A percentile compares a stretch with the other conserved stretches of the same genome.
These are phyloP conservation scores for Saccharomycodes ludwigii DNA, from an alignment of 805 yeast species.

Conservation along the genomic window DNA sequence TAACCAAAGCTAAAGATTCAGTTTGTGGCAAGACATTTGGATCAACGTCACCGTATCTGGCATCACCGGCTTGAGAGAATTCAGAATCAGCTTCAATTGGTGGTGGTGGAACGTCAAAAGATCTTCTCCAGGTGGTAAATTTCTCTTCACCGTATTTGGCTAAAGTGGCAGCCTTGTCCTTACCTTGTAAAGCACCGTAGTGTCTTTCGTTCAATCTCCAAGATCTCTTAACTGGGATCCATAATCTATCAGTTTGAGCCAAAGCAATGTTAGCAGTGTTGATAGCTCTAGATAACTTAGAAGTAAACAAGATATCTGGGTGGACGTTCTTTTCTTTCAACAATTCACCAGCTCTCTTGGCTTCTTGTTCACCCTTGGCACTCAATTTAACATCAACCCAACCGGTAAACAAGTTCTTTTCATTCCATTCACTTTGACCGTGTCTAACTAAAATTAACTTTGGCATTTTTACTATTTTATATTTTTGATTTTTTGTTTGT, in stretches of 20 bases:
- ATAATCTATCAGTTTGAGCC: conserved; percentile 76
- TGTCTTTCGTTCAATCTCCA: conserved; percentile 99
- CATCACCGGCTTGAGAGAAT: conserved; percentile 78
- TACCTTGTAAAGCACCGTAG: conserved; percentile 97
- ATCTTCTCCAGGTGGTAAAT: conserved; percentile 96
- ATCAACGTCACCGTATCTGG: conserved; percentile 74
- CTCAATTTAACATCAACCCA: conserved; percentile 93
- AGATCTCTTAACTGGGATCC: conserved; percentile 83
- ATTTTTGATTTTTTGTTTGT: conserved; percentile 4
- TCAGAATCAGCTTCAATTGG: conserved; percentile 61
- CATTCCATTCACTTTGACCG: conserved; percentile 99
- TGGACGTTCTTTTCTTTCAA: conserved; percentile 73
- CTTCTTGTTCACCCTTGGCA: conserved; percentile 79
- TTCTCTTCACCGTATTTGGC: conserved; percentile 80
- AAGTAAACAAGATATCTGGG: conserved; percentile 86
- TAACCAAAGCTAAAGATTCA: conserved; percentile 88
- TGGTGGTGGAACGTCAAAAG: conserved; percentile 95
- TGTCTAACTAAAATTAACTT: conserved; percentile 90
- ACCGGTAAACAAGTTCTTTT: conserved; percentile 95
- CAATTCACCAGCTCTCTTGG: conserved; percentile 85
- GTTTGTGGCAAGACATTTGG: conserved; percentile 84
- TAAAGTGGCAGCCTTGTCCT: conserved; percentile 90
- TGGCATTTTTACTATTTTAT: too few relatives aligned
- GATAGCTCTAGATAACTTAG: conserved; percentile 86
- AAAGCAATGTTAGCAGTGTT: conserved; percentile 95